phyloP scores from a whole-genome alignment of 2,329 filamentous ascomycete species.

The Thelonectria olida region DNA sequence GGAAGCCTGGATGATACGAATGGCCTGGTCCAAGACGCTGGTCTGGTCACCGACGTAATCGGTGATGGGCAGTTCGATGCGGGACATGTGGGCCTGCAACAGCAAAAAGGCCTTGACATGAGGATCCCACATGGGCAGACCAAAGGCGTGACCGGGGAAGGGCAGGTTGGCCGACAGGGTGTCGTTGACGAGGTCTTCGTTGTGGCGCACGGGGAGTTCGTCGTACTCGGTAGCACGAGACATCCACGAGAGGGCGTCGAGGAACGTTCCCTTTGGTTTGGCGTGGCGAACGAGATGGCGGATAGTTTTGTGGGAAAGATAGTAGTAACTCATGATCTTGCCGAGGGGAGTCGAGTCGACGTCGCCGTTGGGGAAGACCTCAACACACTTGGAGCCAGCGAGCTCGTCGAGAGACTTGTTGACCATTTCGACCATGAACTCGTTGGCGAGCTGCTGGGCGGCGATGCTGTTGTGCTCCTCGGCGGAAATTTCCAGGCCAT shows the following conservation, averaged over 20 bases:
- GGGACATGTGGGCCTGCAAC: slow-evolving; percentile 93
- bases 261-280: slow-evolving; percentile 78
- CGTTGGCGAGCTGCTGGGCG: slow-evolving; percentile 88
- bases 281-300: slow-evolving; percentile 82
- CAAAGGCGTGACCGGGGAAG: slow-evolving; percentile 65
- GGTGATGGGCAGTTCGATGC: slow-evolving; percentile 90
- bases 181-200: slow-evolving; percentile 96
- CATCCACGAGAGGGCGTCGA: slow-evolving; percentile 91
- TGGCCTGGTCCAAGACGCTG: slow-evolving; percentile 90
- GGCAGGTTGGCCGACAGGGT: slow-evolving; percentile 87
- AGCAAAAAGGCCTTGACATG: slow-evolving; percentile 96
- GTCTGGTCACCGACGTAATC: slow-evolving; percentile 97
- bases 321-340: slow-evolving; percentile 99
- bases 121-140: slow-evolving; percentile 95
- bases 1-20: slow-evolving; percentile 94
- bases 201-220: slow-evolving; percentile 96
- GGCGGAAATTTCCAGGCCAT: slow-evolving; percentile 90
- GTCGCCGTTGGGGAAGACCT: slow-evolving; percentile 85
- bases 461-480: slow-evolving; percentile 90
- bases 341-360: slow-evolving; percentile 90
- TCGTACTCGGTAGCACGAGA: slow-evolving; percentile 94
- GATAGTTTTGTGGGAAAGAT: slow-evolving; percentile 94
- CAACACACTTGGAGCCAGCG: slow-evolving; percentile 83
- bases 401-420: slow-evolving; percentile 86
- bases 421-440: slow-evolving; percentile 94